Conservation (phyloP, 768 basidiomycete species). For the Clavulina sp. region DNA sequence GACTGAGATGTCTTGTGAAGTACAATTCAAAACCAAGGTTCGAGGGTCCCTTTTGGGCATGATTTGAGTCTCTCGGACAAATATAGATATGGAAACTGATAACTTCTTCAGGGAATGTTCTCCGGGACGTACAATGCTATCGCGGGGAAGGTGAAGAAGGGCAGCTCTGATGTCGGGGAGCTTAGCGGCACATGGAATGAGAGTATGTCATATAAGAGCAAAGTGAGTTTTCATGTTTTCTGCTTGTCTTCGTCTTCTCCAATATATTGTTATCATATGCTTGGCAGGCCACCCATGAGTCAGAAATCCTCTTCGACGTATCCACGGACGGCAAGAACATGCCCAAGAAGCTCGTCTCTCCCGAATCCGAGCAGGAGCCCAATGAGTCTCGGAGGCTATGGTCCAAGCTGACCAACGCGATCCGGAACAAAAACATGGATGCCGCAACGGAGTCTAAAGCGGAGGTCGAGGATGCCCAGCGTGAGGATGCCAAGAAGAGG, state of each 20-base stretch:
- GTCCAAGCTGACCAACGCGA: constrained; percentile 69
- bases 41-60: background rate
- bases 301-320: constrained; percentile 79
- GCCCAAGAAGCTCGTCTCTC: constrained; percentile 66
- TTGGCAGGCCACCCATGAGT: no score
- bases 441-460: constrained; percentile 82
- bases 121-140: constrained; percentile 92
- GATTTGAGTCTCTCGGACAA: background rate
- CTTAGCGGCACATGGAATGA: constrained; percentile 83
- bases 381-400: constrained; percentile 85
- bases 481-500: constrained; percentile 54
- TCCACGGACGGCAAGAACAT: constrained; percentile 51
- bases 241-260: background rate
- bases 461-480: constrained; percentile 78
- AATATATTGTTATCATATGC: no score
- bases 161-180: constrained; percentile 53
- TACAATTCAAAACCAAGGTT: constrained; percentile 97
- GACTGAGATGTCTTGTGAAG: constrained; percentile 52
- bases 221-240: constrained; percentile 27
- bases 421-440: constrained; percentile 80
- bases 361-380: constrained; percentile 73
- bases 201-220: constrained; percentile 66
- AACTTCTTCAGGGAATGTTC: constrained; percentile 62
- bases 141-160: constrained; percentile 53
- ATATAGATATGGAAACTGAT: background rate